phyloP scores from a whole-genome alignment of 129 eudicot genomes.

The Logfia minima region DNA sequence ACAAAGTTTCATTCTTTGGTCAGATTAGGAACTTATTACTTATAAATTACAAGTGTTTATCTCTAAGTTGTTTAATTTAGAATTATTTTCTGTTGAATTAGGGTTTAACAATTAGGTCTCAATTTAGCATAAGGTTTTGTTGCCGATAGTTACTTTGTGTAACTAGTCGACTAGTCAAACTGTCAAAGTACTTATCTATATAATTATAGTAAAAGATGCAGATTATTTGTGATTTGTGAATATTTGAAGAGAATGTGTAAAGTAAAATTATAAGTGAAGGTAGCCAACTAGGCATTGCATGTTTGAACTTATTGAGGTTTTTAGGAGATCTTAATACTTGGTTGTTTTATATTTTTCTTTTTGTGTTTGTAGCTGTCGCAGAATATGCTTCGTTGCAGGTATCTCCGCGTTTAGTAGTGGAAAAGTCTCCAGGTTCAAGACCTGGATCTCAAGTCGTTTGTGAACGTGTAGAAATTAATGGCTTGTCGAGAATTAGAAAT shows the following conservation, averaged over 20 bases:
- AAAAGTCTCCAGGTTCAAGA: slow-evolving; percentile 70
- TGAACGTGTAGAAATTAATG: slow-evolving; percentile 68
- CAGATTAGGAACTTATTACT: not conserved
- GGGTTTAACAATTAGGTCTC: not conserved
- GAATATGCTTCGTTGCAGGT: slow-evolving; percentile 46
- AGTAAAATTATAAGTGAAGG: not conserved
- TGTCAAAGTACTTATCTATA: too few relatives aligned
- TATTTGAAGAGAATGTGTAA: not conserved
- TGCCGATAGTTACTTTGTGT: not conserved
- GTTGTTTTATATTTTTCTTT: not conserved
- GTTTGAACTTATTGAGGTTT: not conserved
- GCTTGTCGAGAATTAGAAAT: slow-evolving; percentile 69
- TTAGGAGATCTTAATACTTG: not conserved
- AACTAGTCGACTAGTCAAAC: too few relatives aligned
- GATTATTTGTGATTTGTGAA: not conserved
- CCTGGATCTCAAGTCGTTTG: slow-evolving; percentile 61
- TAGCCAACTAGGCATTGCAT: not conserved
- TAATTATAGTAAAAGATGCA: too few relatives aligned
- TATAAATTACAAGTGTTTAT: not conserved
- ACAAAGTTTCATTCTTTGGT: not conserved
- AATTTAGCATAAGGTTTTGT: not conserved
- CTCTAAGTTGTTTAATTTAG: not conserved
- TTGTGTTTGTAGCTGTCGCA: slow-evolving; percentile 62
- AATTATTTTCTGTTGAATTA: not conserved
- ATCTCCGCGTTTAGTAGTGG: slow-evolving; percentile 60